Evolutionary conservation across 768 basidiomycete species (phyloP).

Genomic region (Tephrocybe sp.): DNA sequence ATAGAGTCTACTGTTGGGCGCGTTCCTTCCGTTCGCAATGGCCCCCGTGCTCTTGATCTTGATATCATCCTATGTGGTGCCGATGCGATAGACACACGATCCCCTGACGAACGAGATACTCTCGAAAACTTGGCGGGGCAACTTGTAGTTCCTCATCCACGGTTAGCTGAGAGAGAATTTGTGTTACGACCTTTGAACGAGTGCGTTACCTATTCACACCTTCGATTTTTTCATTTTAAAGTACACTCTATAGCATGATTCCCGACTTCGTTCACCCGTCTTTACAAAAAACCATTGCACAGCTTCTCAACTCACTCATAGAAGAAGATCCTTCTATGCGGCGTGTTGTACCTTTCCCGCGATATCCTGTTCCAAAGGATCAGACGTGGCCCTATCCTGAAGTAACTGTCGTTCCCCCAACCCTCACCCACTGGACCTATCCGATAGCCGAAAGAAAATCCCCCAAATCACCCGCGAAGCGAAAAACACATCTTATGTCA

Average conservation of each 20-base stretch:
- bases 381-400: conserved; percentile 21
- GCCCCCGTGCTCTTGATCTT: conserved; percentile 87
- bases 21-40: conserved; percentile 73
- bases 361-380: conserved; percentile 35
- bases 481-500: conserved; percentile 77
- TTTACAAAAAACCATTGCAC: conserved; percentile 41
- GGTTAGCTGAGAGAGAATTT: conserved; percentile 84
- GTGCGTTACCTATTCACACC: conserved; percentile 44
- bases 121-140: conserved; percentile 61
- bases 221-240: background rate
- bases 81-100: conserved; percentile 54
- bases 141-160: conserved; percentile 82
- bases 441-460: conserved; percentile 21
- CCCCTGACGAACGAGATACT: conserved; percentile 30
- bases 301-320: conserved; percentile 42
- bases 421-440: conserved; percentile 50
- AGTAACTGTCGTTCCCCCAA: conserved; percentile 38
- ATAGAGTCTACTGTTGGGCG: conserved; percentile 80
- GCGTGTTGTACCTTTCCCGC: conserved; percentile 76
- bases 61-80: conserved; percentile 81
- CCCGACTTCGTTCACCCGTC: conserved; percentile 71
- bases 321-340: conserved; percentile 48
- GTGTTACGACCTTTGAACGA: conserved; percentile 86
- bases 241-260: conserved; percentile 58
- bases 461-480: conserved; percentile 8